phyloP scores from a whole-genome alignment of 176 grass and related monocot genomes.

The Aegilops tauschii region DNA sequence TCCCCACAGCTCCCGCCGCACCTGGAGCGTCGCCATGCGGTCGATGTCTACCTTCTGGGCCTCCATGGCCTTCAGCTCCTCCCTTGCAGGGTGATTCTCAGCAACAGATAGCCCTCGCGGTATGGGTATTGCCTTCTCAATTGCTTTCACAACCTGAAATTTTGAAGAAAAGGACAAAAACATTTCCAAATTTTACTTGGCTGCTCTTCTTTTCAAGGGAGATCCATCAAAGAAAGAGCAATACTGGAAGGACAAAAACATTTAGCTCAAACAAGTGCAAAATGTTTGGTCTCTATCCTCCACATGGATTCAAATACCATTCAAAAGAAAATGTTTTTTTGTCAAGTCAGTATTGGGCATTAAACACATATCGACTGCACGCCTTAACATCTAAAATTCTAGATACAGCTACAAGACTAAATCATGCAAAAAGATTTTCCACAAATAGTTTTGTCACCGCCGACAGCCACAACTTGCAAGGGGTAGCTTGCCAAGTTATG shows the following conservation, averaged over 20 bases:
- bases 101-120: neutral
- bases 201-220: slow-evolving; percentile 46
- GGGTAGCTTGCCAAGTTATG: slow-evolving; percentile 9
- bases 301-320: neutral
- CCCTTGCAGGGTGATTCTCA: slow-evolving; percentile 4
- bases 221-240: slow-evolving; percentile 34
- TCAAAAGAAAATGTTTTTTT: neutral
- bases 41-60: slow-evolving; percentile 65
- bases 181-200: slow-evolving; percentile 52
- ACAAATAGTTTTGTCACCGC: neutral
- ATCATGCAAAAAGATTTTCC: slow-evolving; percentile 3
- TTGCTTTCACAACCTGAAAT: slow-evolving; percentile 71
- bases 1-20: slow-evolving; percentile 71
- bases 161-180: slow-evolving; percentile 29
- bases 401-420: neutral
- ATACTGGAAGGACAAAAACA: neutral
- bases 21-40: slow-evolving; percentile 21
- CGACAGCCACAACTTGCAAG: slow-evolving; percentile 3
- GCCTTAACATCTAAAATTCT: neutral
- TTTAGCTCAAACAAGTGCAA: neutral
- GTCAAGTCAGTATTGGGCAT: neutral
- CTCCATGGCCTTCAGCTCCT: slow-evolving; percentile 72
- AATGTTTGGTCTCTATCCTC: neutral
- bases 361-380: too few species aligned
- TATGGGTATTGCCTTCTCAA: slow-evolving; percentile 64